Conservation (phyloP, 2,329 filamentous ascomycete species). For the Chlorencoelia australis region DNA sequence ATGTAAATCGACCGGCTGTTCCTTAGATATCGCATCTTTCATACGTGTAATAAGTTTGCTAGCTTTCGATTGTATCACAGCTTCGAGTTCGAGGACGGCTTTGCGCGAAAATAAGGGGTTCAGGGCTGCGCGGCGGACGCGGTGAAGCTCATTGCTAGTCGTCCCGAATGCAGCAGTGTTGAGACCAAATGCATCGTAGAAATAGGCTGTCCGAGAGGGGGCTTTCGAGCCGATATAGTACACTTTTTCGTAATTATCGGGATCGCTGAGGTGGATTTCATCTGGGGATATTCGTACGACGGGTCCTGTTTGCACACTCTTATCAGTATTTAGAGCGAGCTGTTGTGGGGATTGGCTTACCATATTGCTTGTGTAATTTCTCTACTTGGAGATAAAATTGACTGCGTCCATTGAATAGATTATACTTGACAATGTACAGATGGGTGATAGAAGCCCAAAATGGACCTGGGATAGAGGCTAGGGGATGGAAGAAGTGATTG, state of each 20-base stretch:
- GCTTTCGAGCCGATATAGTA: slow-evolving; percentile 5
- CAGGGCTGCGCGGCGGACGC: slow-evolving; percentile 7
- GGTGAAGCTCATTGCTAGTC: slow-evolving; percentile 6
- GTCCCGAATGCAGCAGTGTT: slow-evolving; percentile 7
- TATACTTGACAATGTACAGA: too few species aligned
- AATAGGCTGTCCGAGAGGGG: slow-evolving; percentile 3
- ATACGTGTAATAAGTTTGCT: neutral
- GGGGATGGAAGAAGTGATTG: too few species aligned
- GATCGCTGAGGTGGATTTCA: slow-evolving; percentile 20
- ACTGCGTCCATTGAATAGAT: too few species aligned
- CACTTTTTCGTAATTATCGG: slow-evolving; percentile 7
- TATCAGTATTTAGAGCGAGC: too few species aligned
- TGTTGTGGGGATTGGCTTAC: too few species aligned
- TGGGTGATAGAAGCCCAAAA: too few species aligned
- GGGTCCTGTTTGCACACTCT: slow-evolving; percentile 14
- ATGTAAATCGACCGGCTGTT: neutral
- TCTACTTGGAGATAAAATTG: slow-evolving; percentile 6
- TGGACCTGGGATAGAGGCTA: too few species aligned
- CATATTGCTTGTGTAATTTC: slow-evolving; percentile 11
- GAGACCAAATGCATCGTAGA: slow-evolving; percentile 5
- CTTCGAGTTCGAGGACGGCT: neutral
- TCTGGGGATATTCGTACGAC: slow-evolving; percentile 19
- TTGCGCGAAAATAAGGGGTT: slow-evolving; percentile 7
- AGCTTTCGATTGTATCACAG: neutral
- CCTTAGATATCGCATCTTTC: neutral